phyloP scores from a whole-genome alignment of 2,329 filamentous ascomycete genomes.

The Microcera coccophila region DNA sequence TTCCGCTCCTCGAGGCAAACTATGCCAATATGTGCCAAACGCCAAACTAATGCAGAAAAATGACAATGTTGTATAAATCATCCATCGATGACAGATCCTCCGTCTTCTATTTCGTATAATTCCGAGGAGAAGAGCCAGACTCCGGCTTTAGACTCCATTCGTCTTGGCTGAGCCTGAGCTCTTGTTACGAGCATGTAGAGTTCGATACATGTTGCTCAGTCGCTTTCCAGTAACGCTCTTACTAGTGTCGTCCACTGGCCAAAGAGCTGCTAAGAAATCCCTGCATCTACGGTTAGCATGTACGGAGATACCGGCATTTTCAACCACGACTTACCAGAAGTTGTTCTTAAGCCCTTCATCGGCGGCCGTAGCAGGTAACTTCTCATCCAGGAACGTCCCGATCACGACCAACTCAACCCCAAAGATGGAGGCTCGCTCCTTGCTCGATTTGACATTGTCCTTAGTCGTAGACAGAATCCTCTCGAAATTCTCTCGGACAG shows the following conservation, averaged over 20 bases:
- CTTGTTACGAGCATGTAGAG: constrained; percentile 34
- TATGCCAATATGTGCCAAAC: constrained; percentile 25
- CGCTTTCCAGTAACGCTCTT: constrained; percentile 42
- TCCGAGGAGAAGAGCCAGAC: neutral
- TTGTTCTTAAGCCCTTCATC: constrained; percentile 44
- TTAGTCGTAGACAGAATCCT: constrained; percentile 58
- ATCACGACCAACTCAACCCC: constrained; percentile 59
- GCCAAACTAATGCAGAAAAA: constrained; percentile 15
- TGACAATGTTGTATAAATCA: constrained; percentile 22
- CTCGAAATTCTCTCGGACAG: constrained; percentile 57
- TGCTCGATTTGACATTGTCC: constrained; percentile 59
- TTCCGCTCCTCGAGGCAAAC: constrained; percentile 17
- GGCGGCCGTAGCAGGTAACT: constrained; percentile 39
- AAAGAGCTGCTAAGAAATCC: constrained; percentile 44
- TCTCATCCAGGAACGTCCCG: constrained; percentile 57
- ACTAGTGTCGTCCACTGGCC: constrained; percentile 45
- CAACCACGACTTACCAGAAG: constrained; percentile 44
- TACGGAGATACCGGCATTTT: neutral
- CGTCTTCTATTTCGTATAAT: constrained; percentile 11
- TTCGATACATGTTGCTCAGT: constrained; percentile 44
- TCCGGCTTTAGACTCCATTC: constrained; percentile 31
- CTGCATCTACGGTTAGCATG: constrained; percentile 28
- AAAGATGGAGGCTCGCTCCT: constrained; percentile 58
- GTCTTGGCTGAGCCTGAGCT: constrained; percentile 27
- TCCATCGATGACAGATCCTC: constrained; percentile 20